phyloP scores from a whole-genome alignment of 2,329 filamentous ascomycete genomes.

The Ceratocystis cubensis region DNA sequence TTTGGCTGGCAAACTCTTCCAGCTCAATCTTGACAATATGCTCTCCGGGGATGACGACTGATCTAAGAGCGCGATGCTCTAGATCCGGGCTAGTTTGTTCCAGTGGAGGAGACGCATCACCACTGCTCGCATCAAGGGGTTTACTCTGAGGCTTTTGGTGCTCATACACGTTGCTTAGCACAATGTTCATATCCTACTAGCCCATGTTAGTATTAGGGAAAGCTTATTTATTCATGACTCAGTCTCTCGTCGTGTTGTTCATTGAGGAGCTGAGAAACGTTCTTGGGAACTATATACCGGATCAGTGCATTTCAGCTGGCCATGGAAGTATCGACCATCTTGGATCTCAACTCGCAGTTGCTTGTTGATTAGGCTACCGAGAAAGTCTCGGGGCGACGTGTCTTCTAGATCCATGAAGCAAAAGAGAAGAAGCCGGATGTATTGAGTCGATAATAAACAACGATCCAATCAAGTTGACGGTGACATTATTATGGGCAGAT shows the following conservation, averaged over 20 bases:
- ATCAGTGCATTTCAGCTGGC: conserved; percentile 89
- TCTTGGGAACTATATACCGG: conserved; percentile 41
- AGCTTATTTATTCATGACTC: no score
- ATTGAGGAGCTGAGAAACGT: conserved; percentile 22
- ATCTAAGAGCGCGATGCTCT: conserved; percentile 55
- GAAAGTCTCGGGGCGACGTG: conserved; percentile 12
- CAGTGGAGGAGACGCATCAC: neutral
- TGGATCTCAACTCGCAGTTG: conserved; percentile 66
- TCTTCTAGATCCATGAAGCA: neutral
- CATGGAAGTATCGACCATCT: conserved; percentile 79
- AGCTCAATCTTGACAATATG: conserved; percentile 81
- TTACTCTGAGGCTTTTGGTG: conserved; percentile 41
- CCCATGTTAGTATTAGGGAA: conserved; percentile 3
- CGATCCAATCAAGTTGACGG: no score
- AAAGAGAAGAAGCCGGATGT: neutral
- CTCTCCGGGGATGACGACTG: conserved; percentile 78
- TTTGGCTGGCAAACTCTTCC: conserved; percentile 57
- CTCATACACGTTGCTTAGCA: conserved; percentile 75
- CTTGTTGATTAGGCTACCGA: conserved; percentile 51
- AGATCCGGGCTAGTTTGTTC: conserved; percentile 20
- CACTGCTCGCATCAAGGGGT: neutral
- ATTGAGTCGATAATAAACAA: neutral
- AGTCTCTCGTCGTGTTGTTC: neutral
- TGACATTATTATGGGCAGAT: neutral
- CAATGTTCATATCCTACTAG: conserved; percentile 68